A percentile compares a stretch with the other conserved stretches of the same genome.
Conservation (phyloP, 2,329 filamentous ascomycete species). For the Cladophialophora carrionii region DNA sequence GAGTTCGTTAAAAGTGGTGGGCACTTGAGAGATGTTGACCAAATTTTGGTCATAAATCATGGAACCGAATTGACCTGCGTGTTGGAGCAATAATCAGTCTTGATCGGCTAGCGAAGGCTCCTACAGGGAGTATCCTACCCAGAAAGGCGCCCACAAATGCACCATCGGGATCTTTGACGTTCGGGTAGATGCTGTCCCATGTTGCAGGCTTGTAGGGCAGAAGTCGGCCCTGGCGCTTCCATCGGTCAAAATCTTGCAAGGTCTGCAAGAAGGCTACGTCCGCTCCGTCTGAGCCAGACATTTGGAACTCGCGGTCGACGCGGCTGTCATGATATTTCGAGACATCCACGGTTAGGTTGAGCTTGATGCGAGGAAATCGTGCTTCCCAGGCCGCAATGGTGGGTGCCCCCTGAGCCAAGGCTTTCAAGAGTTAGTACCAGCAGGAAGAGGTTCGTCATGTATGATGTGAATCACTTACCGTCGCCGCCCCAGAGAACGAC, state of each 20-base stretch:
- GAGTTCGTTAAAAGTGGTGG: slow-evolving; percentile 51
- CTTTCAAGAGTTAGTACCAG: too few relatives aligned
- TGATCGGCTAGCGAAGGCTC: too few relatives aligned
- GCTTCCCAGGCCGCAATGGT: neutral
- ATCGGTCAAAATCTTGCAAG: slow-evolving; percentile 57
- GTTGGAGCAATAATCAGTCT: too few relatives aligned
- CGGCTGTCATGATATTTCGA: slow-evolving; percentile 59
- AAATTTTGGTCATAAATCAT: slow-evolving; percentile 47
- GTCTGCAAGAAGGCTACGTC: slow-evolving; percentile 58
- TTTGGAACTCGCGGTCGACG: slow-evolving; percentile 53
- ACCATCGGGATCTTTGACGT: slow-evolving; percentile 48
- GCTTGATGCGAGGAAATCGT: slow-evolving; percentile 55
- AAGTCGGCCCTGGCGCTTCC: slow-evolving; percentile 46
- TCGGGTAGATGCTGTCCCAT: slow-evolving; percentile 51
- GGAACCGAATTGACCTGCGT: too few relatives aligned
- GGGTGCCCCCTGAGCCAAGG: slow-evolving; percentile 37
- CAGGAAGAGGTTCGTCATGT: too few relatives aligned
- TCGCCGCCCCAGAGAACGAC: slow-evolving; percentile 37
- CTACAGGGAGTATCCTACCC: too few relatives aligned
- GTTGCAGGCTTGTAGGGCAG: slow-evolving; percentile 55
- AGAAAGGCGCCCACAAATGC: slow-evolving; percentile 52
- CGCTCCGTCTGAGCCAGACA: slow-evolving; percentile 46
- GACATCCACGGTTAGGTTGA: slow-evolving; percentile 60
- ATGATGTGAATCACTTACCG: too few relatives aligned
- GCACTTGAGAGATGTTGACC: slow-evolving; percentile 43